A percentile compares a stretch with the other conserved stretches of the same genome.
Conservation (phyloP, 2,329 filamentous ascomycete species). For the Fusarium sp. region DNA sequence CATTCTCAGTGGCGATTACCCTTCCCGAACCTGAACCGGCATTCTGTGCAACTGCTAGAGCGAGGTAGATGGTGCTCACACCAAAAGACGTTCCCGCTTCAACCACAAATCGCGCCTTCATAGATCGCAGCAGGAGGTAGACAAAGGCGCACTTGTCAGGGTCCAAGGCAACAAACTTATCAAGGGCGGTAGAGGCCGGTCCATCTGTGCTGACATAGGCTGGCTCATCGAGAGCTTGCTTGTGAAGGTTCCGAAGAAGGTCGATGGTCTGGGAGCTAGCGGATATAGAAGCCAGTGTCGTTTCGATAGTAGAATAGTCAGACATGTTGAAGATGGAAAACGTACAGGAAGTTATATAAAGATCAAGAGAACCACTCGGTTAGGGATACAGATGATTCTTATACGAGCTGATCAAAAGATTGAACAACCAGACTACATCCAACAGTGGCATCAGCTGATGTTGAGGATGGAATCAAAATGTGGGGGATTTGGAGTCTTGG, state of each 20-base stretch:
- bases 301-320: conserved; percentile 45
- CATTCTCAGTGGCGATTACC: conserved; percentile 73
- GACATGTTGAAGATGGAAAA: conserved; percentile 20
- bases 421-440: background rate
- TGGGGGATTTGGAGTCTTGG: background rate
- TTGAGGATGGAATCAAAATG: conserved; percentile 13
- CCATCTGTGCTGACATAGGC: conserved; percentile 50
- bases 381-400: background rate
- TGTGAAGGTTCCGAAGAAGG: conserved; percentile 51
- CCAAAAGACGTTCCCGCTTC: conserved; percentile 74
- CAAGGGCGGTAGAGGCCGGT: conserved; percentile 46
- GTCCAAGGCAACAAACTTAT: conserved; percentile 72
- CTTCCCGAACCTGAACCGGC: conserved; percentile 44
- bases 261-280: conserved; percentile 47
- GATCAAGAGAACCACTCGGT: background rate
- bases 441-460: background rate
- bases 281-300: conserved; percentile 49
- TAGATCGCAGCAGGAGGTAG: conserved; percentile 66
- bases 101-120: conserved; percentile 64
- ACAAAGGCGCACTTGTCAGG: conserved; percentile 69
- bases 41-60: conserved; percentile 68
- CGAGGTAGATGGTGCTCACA: conserved; percentile 73
- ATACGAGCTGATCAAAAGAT: background rate
- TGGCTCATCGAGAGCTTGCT: conserved; percentile 49
- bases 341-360: too few relatives aligned